phyloP scores from a whole-genome alignment of 2,329 filamentous ascomycete genomes.

The Penicillium sp. region DNA sequence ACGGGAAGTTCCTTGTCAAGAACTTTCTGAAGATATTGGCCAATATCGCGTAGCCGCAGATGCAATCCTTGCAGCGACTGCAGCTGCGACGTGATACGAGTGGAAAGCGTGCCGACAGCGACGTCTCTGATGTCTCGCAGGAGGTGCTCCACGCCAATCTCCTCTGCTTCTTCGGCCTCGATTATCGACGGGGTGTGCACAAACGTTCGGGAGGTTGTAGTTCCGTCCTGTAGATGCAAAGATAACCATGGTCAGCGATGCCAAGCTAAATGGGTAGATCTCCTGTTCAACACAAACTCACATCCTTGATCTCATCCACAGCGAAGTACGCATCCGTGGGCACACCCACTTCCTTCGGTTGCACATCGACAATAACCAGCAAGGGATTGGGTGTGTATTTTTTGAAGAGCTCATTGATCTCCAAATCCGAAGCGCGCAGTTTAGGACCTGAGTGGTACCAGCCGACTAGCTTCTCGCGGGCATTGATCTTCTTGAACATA shows the following conservation, averaged over 20 bases:
- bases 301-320: conserved; percentile 98
- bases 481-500: conserved; percentile 99
- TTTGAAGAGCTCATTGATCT: conserved; percentile 99
- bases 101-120: conserved; percentile 92
- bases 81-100: conserved; percentile 93
- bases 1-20: conserved; percentile 87
- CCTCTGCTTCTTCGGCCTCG: conserved; percentile 97
- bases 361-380: conserved; percentile 96
- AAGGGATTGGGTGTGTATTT: conserved; percentile 95
- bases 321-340: conserved; percentile 99
- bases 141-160: conserved; percentile 97
- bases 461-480: conserved; percentile 95
- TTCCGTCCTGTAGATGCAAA: conserved; percentile 68
- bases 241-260: conserved; percentile 2
- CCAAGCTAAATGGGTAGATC: background rate
- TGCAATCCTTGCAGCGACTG: conserved; percentile 96
- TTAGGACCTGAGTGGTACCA: conserved; percentile 99
- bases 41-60: conserved; percentile 89
- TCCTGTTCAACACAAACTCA: conserved; percentile 47
- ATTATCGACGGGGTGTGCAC: conserved; percentile 98
- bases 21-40: conserved; percentile 91
- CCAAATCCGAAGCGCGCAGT: conserved; percentile 89
- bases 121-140: conserved; percentile 97
- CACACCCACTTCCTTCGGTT: conserved; percentile 95
- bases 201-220: conserved; percentile 93